Evolutionary conservation across 805 yeast species (phyloP), one percentile per base, ranked within the genome.

Genomic region (Nadsonia fulvescens): DNA sequence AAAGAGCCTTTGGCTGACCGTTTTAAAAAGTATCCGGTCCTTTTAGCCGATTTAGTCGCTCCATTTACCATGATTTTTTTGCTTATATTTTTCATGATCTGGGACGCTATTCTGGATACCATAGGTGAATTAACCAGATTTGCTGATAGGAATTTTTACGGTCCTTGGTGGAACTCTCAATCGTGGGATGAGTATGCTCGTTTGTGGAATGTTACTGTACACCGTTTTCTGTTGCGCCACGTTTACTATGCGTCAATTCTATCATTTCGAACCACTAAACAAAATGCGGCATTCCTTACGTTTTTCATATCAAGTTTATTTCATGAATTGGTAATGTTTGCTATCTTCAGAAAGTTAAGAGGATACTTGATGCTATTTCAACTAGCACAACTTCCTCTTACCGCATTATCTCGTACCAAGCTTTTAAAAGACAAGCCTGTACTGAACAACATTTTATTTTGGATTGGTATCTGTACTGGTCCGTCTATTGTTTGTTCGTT

Each of bases 91-190:
- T 83, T 77, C 46, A 55, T 89, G 34, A 89, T 91, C 34, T 91
- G 98, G 98, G 96, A 89, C 42, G 73, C 86, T 5, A 86, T 86
- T 26, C 56, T 83, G 39, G 86, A 83, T 43, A 74, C 76, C 13
- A 64, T 91, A 39, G 96, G 93, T 1, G 98, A 89, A 46, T 54
- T 86, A 19, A 72, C 93, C 9, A 44, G 61, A 27, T 91, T 72
- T 51, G 94, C 79, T 4, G 95, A 89, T 46, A 66, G 98, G 26
- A 76, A 76, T 37, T 89, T 89, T 49, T 89, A 91, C 44, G 86
- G 92, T 3, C 77, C 81, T 22, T 91, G 98, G 98, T 89, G 99
- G 98, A 79, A 83, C 39, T 77, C 91, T 34, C 68, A 74, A 11
- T 75, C 79, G 21, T 89, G 95, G 94, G 77, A 77, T 31, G 83